phyloP scores from a whole-genome alignment of 1,284 basidiomycete species.

The Microstroma glucosiphilum region DNA sequence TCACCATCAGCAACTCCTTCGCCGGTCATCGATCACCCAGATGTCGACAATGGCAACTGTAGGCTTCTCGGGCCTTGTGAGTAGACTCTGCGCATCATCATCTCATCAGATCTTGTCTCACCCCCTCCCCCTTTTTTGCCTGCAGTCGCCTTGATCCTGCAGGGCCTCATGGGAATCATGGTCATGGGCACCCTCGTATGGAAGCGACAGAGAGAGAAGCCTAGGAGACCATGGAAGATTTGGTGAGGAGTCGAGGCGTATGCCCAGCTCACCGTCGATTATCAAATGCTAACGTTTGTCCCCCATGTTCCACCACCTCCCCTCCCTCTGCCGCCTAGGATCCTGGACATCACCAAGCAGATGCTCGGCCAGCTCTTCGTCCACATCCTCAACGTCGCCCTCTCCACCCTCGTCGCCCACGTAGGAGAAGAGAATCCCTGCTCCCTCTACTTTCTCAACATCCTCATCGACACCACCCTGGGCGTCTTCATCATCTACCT shows the following conservation, averaged over 20 bases:
- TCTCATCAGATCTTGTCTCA: background rate
- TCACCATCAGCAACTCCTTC: background rate
- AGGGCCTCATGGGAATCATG: conserved; percentile 76
- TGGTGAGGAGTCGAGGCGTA: conserved; percentile 59
- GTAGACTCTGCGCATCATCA: background rate
- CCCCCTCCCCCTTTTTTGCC: background rate
- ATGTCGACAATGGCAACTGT: conserved; percentile 37
- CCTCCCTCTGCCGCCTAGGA: background rate
- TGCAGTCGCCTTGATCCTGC: conserved; percentile 54
- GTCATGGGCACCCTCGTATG: conserved; percentile 77
- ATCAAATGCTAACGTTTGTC: background rate
- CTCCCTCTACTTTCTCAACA: conserved; percentile 77
- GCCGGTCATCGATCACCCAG: conserved; percentile 11
- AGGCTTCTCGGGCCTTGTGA: conserved; percentile 37
- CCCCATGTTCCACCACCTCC: background rate
- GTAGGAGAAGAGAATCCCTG: conserved; percentile 33
- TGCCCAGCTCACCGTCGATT: background rate
- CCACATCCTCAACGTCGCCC: conserved; percentile 72
- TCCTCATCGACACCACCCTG: conserved; percentile 86
- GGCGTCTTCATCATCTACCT: conserved; percentile 80
- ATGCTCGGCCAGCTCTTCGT: conserved; percentile 83
- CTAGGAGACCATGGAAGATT: conserved; percentile 82
- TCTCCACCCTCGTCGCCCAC: conserved; percentile 30
- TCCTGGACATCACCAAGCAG: conserved; percentile 60
- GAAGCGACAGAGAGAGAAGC: conserved; percentile 79